Evolutionary conservation across 345 rosid species (phyloP).

Genomic region (Pugionium dolabratum): DNA sequence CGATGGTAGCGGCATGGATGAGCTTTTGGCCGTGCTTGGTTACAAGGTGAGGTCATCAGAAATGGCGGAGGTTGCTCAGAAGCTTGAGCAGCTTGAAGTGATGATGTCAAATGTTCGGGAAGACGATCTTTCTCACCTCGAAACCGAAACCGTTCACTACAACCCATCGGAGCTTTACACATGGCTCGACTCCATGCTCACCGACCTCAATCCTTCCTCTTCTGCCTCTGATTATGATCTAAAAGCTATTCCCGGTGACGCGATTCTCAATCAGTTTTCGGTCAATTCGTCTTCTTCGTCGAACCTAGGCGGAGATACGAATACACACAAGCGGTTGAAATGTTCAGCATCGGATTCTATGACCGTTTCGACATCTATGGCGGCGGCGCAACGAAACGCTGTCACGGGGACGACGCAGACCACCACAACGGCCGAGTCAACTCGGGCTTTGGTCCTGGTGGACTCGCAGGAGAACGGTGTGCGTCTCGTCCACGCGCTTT

Average conservation of each 20-base stretch:
- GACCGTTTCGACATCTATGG: background rate
- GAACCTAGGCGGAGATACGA: background rate
- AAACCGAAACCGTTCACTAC: constrained; percentile 62
- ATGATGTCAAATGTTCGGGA: constrained; percentile 60
- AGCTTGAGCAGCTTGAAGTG: constrained; percentile 73
- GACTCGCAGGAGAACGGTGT: constrained; percentile 82
- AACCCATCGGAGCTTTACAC: constrained; percentile 73
- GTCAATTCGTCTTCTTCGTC: constrained; percentile 40
- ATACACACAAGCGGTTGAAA: constrained; percentile 39
- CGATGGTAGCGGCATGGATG: constrained; percentile 61
- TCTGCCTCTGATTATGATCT: constrained; percentile 51
- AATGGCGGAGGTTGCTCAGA: constrained; percentile 81
- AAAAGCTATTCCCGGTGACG: constrained; percentile 75
- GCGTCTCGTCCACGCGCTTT: constrained; percentile 62
- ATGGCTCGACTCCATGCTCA: constrained; percentile 69
- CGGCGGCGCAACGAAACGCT: background rate
- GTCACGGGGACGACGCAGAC: constrained; percentile 7
- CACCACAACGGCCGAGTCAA: constrained; percentile 29
- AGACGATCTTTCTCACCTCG: constrained; percentile 58
- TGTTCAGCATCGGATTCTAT: constrained; percentile 30
- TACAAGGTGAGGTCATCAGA: constrained; percentile 71
- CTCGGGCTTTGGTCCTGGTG: constrained; percentile 56
- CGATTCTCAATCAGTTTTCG: constrained; percentile 33
- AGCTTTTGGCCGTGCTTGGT: constrained; percentile 64
- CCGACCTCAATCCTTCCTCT: constrained; percentile 51